These are phyloP conservation scores for Knoxia roxburghii DNA, from an alignment of 257 asterid genomes.

Conservation along the genomic window DNA sequence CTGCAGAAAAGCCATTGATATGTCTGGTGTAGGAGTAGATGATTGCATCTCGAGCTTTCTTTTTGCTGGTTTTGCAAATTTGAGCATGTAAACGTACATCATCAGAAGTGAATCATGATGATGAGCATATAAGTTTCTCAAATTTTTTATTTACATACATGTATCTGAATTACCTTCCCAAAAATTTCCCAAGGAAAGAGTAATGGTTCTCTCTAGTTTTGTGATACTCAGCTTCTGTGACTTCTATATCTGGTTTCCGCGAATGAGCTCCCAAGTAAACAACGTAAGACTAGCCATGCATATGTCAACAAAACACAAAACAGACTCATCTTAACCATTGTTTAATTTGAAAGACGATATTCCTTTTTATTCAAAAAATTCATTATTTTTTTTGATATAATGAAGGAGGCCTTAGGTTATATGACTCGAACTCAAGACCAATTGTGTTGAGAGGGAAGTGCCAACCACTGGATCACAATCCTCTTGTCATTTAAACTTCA, in stretches of 20 bases:
- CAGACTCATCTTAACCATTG: not conserved
- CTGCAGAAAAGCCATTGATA: constrained; percentile 93
- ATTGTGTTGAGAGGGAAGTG: too few species aligned
- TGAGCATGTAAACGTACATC: not conserved
- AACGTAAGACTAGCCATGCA: constrained; percentile 54
- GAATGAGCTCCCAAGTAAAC: constrained; percentile 89
- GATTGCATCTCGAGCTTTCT: constrained; percentile 65
- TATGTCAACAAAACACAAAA: constrained; percentile 2
- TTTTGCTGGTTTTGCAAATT: constrained; percentile 25
- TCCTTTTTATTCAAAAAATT: too few species aligned
- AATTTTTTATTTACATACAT: too few species aligned
- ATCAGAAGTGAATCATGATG: not conserved
- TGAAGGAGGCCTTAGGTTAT: too few species aligned
- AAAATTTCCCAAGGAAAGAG: constrained; percentile 63
- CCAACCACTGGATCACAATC: too few species aligned
- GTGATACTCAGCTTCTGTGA: constrained; percentile 44
- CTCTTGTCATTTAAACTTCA: too few species aligned
- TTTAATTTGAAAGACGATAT: too few species aligned
- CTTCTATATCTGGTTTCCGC: constrained; percentile 35
- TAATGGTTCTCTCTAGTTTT: constrained; percentile 56
- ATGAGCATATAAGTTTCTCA: too few species aligned
- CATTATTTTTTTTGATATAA: too few species aligned
- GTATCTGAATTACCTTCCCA: constrained; percentile 77
- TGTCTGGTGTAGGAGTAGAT: constrained; percentile 76
- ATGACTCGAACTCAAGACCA: too few species aligned